phyloP scores from a whole-genome alignment of 2,329 filamentous ascomycete genomes.

The Colletotrichum abscissum region DNA sequence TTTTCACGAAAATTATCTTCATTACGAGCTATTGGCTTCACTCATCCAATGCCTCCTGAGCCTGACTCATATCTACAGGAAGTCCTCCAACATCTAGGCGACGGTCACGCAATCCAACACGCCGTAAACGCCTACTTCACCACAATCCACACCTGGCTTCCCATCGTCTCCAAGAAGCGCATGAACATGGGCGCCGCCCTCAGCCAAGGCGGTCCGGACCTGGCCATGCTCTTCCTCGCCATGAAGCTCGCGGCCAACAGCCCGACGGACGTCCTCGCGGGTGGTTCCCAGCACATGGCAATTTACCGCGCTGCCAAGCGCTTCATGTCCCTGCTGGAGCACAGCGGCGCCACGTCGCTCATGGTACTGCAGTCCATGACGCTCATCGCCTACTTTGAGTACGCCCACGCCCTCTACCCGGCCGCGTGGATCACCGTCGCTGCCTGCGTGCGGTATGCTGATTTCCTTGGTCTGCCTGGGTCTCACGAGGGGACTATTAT shows the following conservation, averaged over 20 bases:
- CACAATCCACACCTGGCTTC: conserved; percentile 59
- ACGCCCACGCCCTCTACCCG: conserved; percentile 61
- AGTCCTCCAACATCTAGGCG: conserved; percentile 52
- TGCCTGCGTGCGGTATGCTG: conserved; percentile 55
- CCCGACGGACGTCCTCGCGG: conserved; percentile 47
- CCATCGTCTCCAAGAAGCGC: conserved; percentile 58
- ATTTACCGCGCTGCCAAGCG: conserved; percentile 57
- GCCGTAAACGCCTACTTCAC: conserved; percentile 54
- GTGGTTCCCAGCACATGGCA: conserved; percentile 44
- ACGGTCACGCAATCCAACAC: conserved; percentile 48
- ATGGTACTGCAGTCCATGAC: conserved; percentile 57
- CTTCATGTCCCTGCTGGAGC: conserved; percentile 53
- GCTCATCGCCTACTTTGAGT: conserved; percentile 59
- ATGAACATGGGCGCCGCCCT: conserved; percentile 54
- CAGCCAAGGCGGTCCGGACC: conserved; percentile 57
- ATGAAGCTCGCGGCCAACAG: conserved; percentile 58
- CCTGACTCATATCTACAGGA: conserved; percentile 41
- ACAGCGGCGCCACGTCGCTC: conserved; percentile 53
- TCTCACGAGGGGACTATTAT: conserved; percentile 49
- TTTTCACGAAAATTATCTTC: no score
- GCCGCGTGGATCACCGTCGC: conserved; percentile 61
- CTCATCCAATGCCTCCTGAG: no score
- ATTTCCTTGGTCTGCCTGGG: conserved; percentile 55
- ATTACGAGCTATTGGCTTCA: no score
- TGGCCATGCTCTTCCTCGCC: conserved; percentile 58